Base-by-base conservation (phyloP, 2,329 filamentous ascomycete species). In the Botrytis fragariae region DNA sequence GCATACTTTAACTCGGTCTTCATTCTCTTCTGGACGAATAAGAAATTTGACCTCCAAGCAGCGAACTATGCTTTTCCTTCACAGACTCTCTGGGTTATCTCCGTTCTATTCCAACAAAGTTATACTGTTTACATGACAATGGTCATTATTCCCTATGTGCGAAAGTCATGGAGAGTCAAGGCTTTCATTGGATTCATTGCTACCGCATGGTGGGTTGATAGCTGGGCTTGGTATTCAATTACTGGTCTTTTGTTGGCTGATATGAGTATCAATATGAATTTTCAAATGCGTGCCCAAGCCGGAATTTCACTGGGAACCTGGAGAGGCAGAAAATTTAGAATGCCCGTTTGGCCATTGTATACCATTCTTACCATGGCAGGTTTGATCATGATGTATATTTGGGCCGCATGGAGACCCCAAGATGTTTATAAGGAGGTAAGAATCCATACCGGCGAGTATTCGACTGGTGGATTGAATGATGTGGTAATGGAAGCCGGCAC, bases 81-180 rank as follows among this genome's bases (percentile, higher is more conserved):
- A 3, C 79, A 82, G 35, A 85, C 83, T 0, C 77, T 86, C 25
- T 86, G 84, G 84, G 82, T 82, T 9, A 76, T 85, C 45, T 84
- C 81, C 9, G 80, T 83, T 22, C 80, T 86, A 22, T 86, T 84
- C 75, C 80, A 82, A 72, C 84, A 86, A 74, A 83, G 81, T 75
- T 85, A 84, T 77, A 86, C 85, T 0, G 81, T 85, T 12, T 86
- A 85, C 76, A 84, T 86, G 79, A 81, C 84, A 3, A 86, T 86
- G 84, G 78, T 85, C 70, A 84, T 84, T 65, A 80, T 85, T 18
- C 85, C 76, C 3, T 77, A 76, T 57, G 76, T 76, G 20, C 69
- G 76, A 1, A 71, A 68, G 18, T 59, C 68, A 45, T 77, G 76
- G 75, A 64, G 76, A 61, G 70, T 75, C 6, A 59, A 75, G n/a